A percentile compares a stretch with the other conserved stretches of the same genome.
Conservation (phyloP, 2,329 filamentous ascomycete genomes). For the Bisporella sp. region DNA sequence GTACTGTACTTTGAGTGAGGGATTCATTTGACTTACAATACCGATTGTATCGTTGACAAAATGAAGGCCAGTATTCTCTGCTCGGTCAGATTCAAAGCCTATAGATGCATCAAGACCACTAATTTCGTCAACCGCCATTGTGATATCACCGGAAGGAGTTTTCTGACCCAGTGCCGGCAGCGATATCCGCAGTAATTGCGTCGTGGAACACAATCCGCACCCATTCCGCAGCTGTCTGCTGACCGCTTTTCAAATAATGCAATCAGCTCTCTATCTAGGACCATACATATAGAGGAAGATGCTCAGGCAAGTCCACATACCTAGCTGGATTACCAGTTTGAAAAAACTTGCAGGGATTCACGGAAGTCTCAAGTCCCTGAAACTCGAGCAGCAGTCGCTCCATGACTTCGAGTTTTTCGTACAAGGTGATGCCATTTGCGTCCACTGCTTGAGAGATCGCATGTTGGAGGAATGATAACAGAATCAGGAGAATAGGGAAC, state of each 20-base stretch:
- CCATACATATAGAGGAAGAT: too few relatives aligned
- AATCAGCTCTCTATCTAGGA: too few relatives aligned
- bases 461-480: not conserved
- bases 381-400: not conserved
- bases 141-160: constrained; percentile 28
- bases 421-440: not conserved
- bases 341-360: not conserved
- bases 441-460: not conserved
- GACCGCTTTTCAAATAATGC: not conserved
- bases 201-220: constrained; percentile 55
- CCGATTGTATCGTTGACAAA: constrained; percentile 11
- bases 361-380: not conserved
- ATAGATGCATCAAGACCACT: constrained; percentile 47
- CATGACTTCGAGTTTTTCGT: not conserved
- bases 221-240: constrained; percentile 42
- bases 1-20: too few relatives aligned
- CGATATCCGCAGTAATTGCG: constrained; percentile 44
- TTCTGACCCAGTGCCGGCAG: constrained; percentile 14
- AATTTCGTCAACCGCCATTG: not conserved
- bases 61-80: constrained; percentile 42
- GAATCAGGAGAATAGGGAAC: not conserved
- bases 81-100: constrained; percentile 11
- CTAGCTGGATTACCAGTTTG: not conserved
- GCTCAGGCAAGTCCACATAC: too few relatives aligned
- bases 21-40: not conserved